Evolutionary conservation across 345 rosid species (phyloP), one percentile per base, ranked within the genome.

Genomic region (Physaria fendleri): DNA sequence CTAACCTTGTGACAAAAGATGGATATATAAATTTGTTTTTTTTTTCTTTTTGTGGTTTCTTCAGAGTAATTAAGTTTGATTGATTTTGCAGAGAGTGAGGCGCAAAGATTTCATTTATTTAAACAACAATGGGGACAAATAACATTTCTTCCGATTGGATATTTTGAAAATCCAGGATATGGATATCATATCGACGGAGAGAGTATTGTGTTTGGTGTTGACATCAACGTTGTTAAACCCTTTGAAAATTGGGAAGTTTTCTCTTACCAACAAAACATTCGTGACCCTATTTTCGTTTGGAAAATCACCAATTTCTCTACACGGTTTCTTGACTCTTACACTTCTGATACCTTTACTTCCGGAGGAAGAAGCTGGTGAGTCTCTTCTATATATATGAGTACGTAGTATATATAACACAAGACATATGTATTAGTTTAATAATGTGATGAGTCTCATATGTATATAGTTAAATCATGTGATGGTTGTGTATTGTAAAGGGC

Each of bases 121-220:
- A 61, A 17, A 46, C 24, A 38, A 24, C 0, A 61, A 8, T 61
- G 45, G 45, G 66, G 66, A 47, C 18, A 15, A 11, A 5, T 25
- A 11, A 10, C 12, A 8, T 61, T 35, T 25, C 56, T 22, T 10
- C 27, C 20, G 37, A 23, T 24, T 2, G 17, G 7, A 1, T 46
- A 45, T 47, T 46, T 11, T 12, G 2, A 1, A 21, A 23, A 34
- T 9, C 17, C 43, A 2, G 54, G 7, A 2, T 2, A 6, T 23
- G 65, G 65, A 13, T 61, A 5, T 25, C 23, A 15, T 35, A 34
- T 61, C 13, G 25, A 61, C 15, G 66, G 66, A 0, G 66, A 35
- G 24, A 15, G 35, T 16, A 5, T 32, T 10, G 46, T 47, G 66
- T 61, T 61, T 47, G 66, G 66, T 15, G 53, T 61, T 61, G 66